Evolutionary conservation across 2,329 filamentous ascomycete species (phyloP), one percentile per base, ranked within the genome.

Genomic region (Calycina marina): DNA sequence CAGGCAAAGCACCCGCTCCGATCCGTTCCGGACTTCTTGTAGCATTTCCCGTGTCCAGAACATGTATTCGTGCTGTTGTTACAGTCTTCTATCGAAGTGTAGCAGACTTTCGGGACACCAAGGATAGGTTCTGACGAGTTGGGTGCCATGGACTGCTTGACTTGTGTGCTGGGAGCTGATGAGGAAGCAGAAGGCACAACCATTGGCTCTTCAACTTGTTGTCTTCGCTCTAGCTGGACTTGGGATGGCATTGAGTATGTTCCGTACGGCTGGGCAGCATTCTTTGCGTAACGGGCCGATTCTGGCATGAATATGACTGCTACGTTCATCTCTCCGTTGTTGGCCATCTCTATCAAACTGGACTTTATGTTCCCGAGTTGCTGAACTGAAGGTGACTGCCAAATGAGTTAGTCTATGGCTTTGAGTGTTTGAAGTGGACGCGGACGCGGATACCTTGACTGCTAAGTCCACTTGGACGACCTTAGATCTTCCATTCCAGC

Each of bases 31-130:
- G 10, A 85, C 49, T 77, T 78, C 53, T 78, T 64, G 43, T 67
- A 61, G 62, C 90, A 96, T 16, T 56, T 51, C 28, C 90, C 90
- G 56, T 90, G 85, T 34, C 78, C 74, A 10, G 79, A 83, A 66
- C 90, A 98, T 52, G 72, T 73, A 46, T 72, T 68, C 2, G 90
- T 98, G 25, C 61, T 62, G 36, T 65, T 64, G 30, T 67, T 59
- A 59, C 88, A 96, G 36, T 67, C 62, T 25, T 75, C 71, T 45
- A 73, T 58, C 2, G 75, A 76, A 32, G 63, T 54, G 63, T 92
- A 88, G 66, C 88, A 96, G 28, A 72, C 58, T 5, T 81, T 77
- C 28, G 86, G 41, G 14, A 51, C 36, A 13, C 47, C 43, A 14
- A 26, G 36, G 15, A 51, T 34, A 5, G 42, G 44, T 15, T 36